phyloP scores from a whole-genome alignment of 805 yeast species.

The Candida alai region DNA sequence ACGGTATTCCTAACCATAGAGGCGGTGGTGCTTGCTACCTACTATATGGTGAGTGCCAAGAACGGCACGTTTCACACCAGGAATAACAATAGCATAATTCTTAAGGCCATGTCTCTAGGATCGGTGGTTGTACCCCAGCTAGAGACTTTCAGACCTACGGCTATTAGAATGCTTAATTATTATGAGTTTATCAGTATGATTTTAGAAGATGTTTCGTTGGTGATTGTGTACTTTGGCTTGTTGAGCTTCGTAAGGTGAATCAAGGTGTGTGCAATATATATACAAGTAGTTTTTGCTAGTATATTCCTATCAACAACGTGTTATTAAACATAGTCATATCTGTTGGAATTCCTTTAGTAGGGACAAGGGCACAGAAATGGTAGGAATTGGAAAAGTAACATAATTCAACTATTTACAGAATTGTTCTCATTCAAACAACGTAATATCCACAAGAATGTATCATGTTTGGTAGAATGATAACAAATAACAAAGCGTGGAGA shows the following conservation, averaged over 20 bases:
- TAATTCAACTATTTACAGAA: no score
- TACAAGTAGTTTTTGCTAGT: slow-evolving; percentile 3
- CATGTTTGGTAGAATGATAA: no score
- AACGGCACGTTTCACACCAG: slow-evolving; percentile 20
- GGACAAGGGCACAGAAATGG: no score
- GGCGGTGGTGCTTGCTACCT: slow-evolving; percentile 29
- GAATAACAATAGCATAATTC: slow-evolving; percentile 23
- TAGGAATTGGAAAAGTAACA: no score
- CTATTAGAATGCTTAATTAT: slow-evolving; percentile 28
- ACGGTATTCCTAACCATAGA: slow-evolving; percentile 29
- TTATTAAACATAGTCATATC: no score
- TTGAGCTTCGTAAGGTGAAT: slow-evolving; percentile 17
- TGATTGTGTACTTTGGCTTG: slow-evolving; percentile 37
- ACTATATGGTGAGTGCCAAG: slow-evolving; percentile 25
- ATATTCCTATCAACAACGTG: slow-evolving; percentile 1
- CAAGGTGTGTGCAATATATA: slow-evolving; percentile 2
- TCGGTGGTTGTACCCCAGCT: slow-evolving; percentile 34
- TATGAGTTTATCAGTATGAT: slow-evolving; percentile 35
- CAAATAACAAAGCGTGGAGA: no score
- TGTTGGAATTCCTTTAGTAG: no score
- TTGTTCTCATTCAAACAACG: no score
- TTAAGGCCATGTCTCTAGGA: slow-evolving; percentile 28
- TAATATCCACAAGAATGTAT: no score
- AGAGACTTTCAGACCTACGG: slow-evolving; percentile 22
- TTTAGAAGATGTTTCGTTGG: slow-evolving; percentile 33